Percentiles rank a stretch among this genome's conserved stretches.
These are phyloP conservation scores for Dictyostelium brefeldianum DNA, from an alignment of 78 protist species.

Conservation along the genomic window DNA sequence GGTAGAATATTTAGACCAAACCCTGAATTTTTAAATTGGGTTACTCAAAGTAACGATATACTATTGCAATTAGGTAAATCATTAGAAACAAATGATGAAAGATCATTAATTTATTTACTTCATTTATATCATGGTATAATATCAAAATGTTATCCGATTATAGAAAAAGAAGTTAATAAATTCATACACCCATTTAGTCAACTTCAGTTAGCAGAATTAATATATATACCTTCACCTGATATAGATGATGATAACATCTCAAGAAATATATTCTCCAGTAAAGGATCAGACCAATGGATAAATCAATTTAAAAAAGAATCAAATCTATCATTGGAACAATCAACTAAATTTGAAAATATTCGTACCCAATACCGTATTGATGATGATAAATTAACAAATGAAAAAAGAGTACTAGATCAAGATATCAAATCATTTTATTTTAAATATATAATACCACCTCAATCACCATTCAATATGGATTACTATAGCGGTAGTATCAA, in stretches of 20 bases:
- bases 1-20: background rate
- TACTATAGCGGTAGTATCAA: background rate
- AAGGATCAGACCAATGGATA: background rate
- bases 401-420: background rate
- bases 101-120: slow-evolving; percentile 1
- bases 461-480: too few species aligned
- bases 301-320: background rate
- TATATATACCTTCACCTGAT: background rate
- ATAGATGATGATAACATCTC: background rate
- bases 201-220: background rate
- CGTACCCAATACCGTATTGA: background rate
- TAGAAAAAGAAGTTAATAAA: background rate
- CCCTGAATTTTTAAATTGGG: background rate
- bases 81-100: background rate
- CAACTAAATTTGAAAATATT: background rate
- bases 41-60: background rate
- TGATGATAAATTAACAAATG: background rate
- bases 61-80: background rate
- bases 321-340: background rate
- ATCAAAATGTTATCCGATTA: background rate
- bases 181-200: background rate
- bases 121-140: background rate
- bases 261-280: too few species aligned
- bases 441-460: too few species aligned
- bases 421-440: background rate